A percentile compares a stretch with the other conserved stretches of the same genome.
These are phyloP conservation scores for Cercospora sp. DNA, from an alignment of 2,329 filamentous ascomycete genomes.

Conservation along the genomic window DNA sequence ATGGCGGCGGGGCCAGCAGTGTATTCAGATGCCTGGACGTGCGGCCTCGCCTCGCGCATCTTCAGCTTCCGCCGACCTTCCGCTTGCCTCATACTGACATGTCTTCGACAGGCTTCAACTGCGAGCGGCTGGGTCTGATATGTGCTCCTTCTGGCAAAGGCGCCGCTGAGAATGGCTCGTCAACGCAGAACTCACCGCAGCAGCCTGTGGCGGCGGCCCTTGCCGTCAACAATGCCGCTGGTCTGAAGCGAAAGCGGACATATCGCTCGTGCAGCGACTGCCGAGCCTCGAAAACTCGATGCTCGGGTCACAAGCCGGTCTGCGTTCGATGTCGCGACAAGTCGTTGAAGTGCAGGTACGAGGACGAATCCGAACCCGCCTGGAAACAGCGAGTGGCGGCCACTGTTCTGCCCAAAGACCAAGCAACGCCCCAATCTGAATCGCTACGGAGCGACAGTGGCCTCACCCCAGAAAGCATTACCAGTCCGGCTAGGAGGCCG, in stretches of 20 bases:
- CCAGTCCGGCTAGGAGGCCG: constrained; percentile 19
- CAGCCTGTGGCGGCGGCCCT: constrained; percentile 7
- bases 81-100: neutral
- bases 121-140: constrained; percentile 27
- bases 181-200: constrained; percentile 1
- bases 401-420: constrained; percentile 10
- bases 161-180: neutral
- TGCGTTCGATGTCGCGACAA: constrained; percentile 29
- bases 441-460: constrained; percentile 11
- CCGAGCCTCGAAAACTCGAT: constrained; percentile 28
- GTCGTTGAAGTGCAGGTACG: constrained; percentile 25
- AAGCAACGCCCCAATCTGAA: constrained; percentile 16
- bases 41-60: neutral
- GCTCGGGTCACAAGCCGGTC: constrained; percentile 28
- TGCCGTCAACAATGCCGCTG: constrained; percentile 8
- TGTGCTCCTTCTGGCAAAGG: constrained; percentile 23
- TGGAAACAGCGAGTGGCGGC: constrained; percentile 29
- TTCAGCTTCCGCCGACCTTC: neutral
- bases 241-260: constrained; percentile 28
- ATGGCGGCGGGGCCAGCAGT: neutral
- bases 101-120: constrained; percentile 22
- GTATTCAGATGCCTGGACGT: neutral
- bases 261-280: constrained; percentile 29
- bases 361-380: constrained; percentile 29
- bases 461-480: constrained; percentile 15